A percentile compares a stretch with the other conserved stretches of the same genome.
phyloP scores from a whole-genome alignment of 495 filamentous ascomycete genomes.

The Entonaema liquescens region DNA sequence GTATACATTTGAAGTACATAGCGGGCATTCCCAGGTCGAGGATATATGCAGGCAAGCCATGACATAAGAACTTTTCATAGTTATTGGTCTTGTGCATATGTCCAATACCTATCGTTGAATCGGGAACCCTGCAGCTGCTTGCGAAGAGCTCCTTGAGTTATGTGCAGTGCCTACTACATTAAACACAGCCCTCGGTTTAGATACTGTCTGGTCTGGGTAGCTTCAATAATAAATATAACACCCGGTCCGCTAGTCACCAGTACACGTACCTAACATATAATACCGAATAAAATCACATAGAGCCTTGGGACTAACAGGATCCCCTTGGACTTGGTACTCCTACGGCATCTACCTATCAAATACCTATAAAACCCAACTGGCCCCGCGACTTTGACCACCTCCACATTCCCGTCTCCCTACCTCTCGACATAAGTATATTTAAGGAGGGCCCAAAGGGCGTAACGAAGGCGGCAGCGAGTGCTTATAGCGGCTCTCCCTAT shows the following conservation, averaged over 20 bases:
- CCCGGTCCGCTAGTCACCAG: background rate
- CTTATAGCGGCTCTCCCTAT: background rate
- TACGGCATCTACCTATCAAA: background rate
- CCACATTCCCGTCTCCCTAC: background rate
- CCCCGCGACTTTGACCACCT: background rate
- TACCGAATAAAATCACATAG: background rate
- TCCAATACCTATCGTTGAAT: background rate
- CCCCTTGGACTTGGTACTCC: background rate
- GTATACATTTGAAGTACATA: slow-evolving; percentile 1
- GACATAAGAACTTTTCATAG: background rate
- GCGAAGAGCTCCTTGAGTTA: background rate
- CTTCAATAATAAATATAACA: background rate
- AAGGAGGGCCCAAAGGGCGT: background rate
- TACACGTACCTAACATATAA: background rate
- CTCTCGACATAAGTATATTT: background rate
- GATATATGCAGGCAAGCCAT: background rate
- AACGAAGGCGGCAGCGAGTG: background rate
- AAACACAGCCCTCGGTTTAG: background rate
- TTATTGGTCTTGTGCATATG: background rate
- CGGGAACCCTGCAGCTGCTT: background rate
- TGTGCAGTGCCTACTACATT: background rate
- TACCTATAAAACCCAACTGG: background rate
- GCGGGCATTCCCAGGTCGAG: background rate
- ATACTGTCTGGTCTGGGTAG: background rate
- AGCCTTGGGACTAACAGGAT: background rate